A percentile compares a stretch with the other conserved stretches of the same genome.
Evolutionary conservation across 352 stramenopile species (phyloP).

Genomic region (Globisporangium okanoganense): DNA sequence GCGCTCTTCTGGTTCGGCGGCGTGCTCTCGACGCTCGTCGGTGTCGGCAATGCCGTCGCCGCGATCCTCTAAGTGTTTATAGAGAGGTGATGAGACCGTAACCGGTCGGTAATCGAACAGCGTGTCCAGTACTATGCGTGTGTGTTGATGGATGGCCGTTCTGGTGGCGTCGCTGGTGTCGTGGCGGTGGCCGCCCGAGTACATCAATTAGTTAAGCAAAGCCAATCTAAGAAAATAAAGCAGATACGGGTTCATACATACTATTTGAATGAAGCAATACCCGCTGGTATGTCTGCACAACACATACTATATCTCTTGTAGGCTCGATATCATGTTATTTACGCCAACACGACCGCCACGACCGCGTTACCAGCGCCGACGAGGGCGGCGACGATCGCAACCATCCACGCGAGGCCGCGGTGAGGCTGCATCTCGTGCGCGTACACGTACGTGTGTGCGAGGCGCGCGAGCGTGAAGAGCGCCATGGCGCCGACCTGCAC

Average conservation of each 20-base stretch:
- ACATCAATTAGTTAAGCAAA: no score
- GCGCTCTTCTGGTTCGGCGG: slow-evolving; percentile 22
- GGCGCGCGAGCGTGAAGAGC: slow-evolving; percentile 30
- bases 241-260: neutral
- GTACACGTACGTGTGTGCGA: slow-evolving; percentile 38
- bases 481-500: slow-evolving; percentile 23
- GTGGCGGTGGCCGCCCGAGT: no score
- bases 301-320: neutral
- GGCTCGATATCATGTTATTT: neutral
- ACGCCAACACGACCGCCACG: neutral
- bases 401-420: slow-evolving; percentile 25
- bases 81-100: neutral
- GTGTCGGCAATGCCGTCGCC: slow-evolving; percentile 15
- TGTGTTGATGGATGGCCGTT: no score
- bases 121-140: no score
- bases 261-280: neutral
- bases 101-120: no score
- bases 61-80: slow-evolving; percentile 2
- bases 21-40: slow-evolving; percentile 18
- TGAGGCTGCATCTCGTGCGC: slow-evolving; percentile 38
- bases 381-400: slow-evolving; percentile 17
- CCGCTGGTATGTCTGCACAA: neutral
- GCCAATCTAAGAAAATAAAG: no score
- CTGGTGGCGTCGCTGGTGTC: no score
- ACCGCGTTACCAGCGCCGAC: slow-evolving; percentile 2